These are phyloP conservation scores for Phialemoniopsis sp. DNA, from an alignment of 2,329 filamentous ascomycete species.

Conservation along the genomic window DNA sequence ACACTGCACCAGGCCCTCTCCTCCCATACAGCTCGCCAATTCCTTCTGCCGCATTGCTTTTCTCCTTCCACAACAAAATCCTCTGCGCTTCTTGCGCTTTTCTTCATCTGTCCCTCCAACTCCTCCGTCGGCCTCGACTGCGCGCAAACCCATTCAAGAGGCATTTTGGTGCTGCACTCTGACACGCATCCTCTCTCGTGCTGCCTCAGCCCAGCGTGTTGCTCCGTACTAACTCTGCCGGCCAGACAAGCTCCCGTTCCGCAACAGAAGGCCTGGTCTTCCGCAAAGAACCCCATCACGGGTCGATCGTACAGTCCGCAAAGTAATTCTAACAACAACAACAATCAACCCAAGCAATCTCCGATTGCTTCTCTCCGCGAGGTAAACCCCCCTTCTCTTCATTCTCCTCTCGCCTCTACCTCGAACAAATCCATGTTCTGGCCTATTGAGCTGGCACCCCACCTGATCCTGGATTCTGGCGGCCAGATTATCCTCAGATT, in stretches of 20 bases:
- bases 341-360: slow-evolving; percentile 14
- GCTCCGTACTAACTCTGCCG: slow-evolving; percentile 6
- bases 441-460: not conserved
- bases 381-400: slow-evolving; percentile 14
- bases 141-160: not conserved
- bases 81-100: not conserved
- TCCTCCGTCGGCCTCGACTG: not conserved
- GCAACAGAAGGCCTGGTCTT: slow-evolving; percentile 23
- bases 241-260: slow-evolving; percentile 20
- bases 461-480: not conserved
- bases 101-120: not conserved
- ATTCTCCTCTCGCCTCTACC: slow-evolving; percentile 1
- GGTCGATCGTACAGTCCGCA: slow-evolving; percentile 17
- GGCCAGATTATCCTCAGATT: not conserved
- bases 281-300: slow-evolving; percentile 24
- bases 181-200: slow-evolving; percentile 1
- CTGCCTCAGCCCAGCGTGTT: not conserved
- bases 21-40: slow-evolving; percentile 12
- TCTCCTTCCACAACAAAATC: not conserved
- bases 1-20: slow-evolving; percentile 7
- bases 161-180: not conserved
- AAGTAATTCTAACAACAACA: slow-evolving; percentile 11
- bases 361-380: slow-evolving; percentile 21
- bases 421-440: slow-evolving; percentile 3
- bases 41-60: slow-evolving; percentile 2